Evolutionary conservation across 352 stramenopile species (phyloP), one percentile per base, ranked within the genome.

Genomic region (Phytopythium kandeliae): DNA sequence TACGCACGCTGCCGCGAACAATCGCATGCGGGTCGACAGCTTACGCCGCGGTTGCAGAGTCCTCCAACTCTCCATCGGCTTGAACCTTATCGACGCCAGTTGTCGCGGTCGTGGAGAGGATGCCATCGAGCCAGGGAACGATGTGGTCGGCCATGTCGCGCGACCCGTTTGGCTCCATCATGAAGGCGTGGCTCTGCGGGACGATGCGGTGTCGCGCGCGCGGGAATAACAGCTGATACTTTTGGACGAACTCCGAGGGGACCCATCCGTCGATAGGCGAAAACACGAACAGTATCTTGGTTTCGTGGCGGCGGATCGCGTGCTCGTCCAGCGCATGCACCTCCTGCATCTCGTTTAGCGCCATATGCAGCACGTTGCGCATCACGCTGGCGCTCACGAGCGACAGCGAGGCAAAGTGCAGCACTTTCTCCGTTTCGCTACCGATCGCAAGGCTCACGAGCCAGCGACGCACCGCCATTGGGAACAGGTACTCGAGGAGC

Each of bases 191-290:
- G 41, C 58, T 57, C 63, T 86, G 70, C 2, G 71, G 66, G 15
- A 88, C 62, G 36, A 86, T 48, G 17, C 70, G 67, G 52, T 86
- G 73, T 16, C 65, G 59, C 6, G 65, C 69, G 3, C 70, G 65
- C 8, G 57, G 49, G 46, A 86, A 88, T 33, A 59, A 57, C 24
- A 74, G 51, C 43, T 84, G 70, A 38, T 80, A 82, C 25, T 78
- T 42, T 40, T 86, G 69, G 55, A 76, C 55, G 38, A 81, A 81
- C 40, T 84, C 67, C 19, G 68, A 63, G 0, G 79, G 79, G 25
- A 86, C 74, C 79, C 79, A 90, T 34, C 77, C 70, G 53, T 90
- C 76, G 19, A 78, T 53, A 9, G 72, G 65, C 45, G 79, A 86
- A 57, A 84, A 90, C 28, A 90, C 72, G 45, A 90, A 82, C 25